A percentile compares a stretch with the other conserved stretches of the same genome.
Evolutionary conservation across 805 yeast species (phyloP).

Genomic region (Isabelozyma heimii): DNA sequence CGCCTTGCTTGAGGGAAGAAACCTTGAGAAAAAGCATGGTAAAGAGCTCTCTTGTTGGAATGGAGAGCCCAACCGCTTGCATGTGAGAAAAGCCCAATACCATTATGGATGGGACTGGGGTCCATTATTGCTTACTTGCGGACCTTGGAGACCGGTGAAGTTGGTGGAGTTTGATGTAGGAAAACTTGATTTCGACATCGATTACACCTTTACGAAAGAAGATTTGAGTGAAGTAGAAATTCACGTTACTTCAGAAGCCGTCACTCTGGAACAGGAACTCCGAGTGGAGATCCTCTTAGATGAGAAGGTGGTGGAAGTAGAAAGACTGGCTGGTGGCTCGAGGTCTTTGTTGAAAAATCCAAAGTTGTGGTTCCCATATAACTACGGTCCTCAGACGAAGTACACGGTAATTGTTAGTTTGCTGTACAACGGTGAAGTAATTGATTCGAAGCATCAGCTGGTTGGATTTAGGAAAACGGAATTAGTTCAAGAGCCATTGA

Average conservation of each 20-base stretch:
- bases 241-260: background rate
- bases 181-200: conserved; percentile 4
- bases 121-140: conserved; percentile 42
- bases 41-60: conserved; percentile 27
- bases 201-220: background rate
- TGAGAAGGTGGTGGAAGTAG: background rate
- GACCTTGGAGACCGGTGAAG: conserved; percentile 39
- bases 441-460: conserved; percentile 7
- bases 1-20: conserved; percentile 32
- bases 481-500: conserved; percentile 34
- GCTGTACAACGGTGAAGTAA: background rate
- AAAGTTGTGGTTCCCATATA: conserved; percentile 40
- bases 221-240: background rate
- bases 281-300: background rate
- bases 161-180: conserved; percentile 13
- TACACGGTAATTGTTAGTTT: conserved; percentile 21
- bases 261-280: background rate
- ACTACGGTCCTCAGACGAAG: conserved; percentile 34
- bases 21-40: conserved; percentile 28
- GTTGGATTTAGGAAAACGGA: conserved; percentile 43
- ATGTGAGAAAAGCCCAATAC: conserved; percentile 51
- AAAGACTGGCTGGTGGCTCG: background rate
- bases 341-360: conserved; percentile 19
- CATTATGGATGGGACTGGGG: conserved; percentile 65
- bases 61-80: conserved; percentile 43